Conservation (phyloP, 345 rosid genomes). For the Eucalyptus polyanthemos region DNA sequence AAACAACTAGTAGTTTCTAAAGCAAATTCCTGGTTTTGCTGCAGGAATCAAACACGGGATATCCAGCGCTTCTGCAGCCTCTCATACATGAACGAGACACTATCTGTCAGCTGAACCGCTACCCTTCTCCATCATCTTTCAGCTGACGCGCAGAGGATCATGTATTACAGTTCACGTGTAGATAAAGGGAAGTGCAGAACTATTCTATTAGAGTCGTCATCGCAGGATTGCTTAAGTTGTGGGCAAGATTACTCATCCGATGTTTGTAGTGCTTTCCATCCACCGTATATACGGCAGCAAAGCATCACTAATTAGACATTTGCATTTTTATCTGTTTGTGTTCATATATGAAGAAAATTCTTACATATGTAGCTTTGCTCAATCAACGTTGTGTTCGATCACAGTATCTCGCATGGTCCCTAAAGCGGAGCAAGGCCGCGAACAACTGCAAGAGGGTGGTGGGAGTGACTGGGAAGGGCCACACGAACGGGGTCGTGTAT, state of each 20-base stretch:
- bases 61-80: slow-evolving; percentile 63
- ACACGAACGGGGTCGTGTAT: slow-evolving; percentile 77
- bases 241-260: background rate
- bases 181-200: background rate
- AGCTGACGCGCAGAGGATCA: background rate
- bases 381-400: background rate
- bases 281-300: background rate
- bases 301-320: background rate
- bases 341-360: background rate
- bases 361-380: background rate
- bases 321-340: background rate
- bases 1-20: too few relatives aligned
- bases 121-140: background rate
- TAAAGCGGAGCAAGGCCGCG: slow-evolving; percentile 89
- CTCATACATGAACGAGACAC: slow-evolving; percentile 73
- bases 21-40: too few relatives aligned
- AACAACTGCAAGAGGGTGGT: slow-evolving; percentile 62
- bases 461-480: slow-evolving; percentile 80
- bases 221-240: background rate
- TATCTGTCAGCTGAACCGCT: background rate
- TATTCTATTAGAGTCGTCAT: background rate
- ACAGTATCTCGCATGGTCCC: slow-evolving; percentile 87
- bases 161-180: background rate
- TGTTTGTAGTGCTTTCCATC: background rate
- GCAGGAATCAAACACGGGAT: background rate